phyloP scores from a whole-genome alignment of 2,329 filamentous ascomycete genomes.

The Dendrostoma leiphaemia region DNA sequence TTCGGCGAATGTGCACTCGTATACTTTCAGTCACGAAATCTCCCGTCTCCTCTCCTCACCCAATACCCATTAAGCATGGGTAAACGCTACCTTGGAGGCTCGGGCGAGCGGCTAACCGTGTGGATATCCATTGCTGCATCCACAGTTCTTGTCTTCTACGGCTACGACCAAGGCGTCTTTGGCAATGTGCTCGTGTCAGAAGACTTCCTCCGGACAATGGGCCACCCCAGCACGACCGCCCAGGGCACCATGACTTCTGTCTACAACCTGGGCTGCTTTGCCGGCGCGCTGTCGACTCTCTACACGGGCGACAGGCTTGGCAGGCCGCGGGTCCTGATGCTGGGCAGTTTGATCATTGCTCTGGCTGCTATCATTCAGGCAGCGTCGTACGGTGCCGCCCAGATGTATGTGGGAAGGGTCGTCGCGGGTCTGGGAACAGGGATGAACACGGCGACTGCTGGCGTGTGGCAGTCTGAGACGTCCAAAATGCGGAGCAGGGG shows the following conservation, averaged over 20 bases:
- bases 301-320: constrained; percentile 23
- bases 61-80: constrained; percentile 1
- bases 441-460: constrained; percentile 22
- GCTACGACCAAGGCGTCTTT: constrained; percentile 38
- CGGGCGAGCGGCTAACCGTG: constrained; percentile 46
- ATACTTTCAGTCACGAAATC: background rate
- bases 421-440: constrained; percentile 20
- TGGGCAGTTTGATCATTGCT: constrained; percentile 22
- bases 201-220: constrained; percentile 24
- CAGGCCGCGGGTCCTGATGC: constrained; percentile 21
- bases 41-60: too few relatives aligned
- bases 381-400: constrained; percentile 12
- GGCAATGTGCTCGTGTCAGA: constrained; percentile 28
- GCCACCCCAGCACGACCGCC: constrained; percentile 14
- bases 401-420: constrained; percentile 21
- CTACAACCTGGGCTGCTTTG: constrained; percentile 24
- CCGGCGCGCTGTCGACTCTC: constrained; percentile 20
- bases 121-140: constrained; percentile 51
- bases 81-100: constrained; percentile 43
- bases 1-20: too few relatives aligned
- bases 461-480: constrained; percentile 22
- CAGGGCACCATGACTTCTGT: constrained; percentile 23
- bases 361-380: constrained; percentile 20
- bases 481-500: constrained; percentile 23
- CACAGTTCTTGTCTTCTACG: constrained; percentile 50